Evolutionary conservation across 768 basidiomycete genomes (phyloP), one percentile per base, ranked within the genome.

Genomic region (Mycena venus): DNA sequence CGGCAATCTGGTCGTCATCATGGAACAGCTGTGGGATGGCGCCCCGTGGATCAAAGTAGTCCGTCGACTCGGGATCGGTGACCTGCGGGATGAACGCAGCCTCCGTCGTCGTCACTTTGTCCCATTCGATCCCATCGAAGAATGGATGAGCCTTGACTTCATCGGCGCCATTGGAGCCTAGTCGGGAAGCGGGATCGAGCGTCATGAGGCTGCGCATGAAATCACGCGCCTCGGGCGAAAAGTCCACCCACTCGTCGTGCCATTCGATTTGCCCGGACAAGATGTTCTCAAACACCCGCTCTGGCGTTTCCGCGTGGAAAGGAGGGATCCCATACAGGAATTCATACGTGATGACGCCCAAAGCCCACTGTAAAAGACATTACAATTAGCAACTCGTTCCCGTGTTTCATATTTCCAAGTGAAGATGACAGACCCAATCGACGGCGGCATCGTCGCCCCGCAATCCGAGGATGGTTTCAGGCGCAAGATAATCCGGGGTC

Each of bases 231-330:
- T 97, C 96, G 15, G 90, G 88, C 17, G 96, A 95, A 77, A 92
- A 92, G 68, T 97, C 95, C 21, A 97, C 86, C 88, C 93, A 96
- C 51, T 98, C 96, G 77, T 98, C 96, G 81, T 98, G 95, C 97
- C 97, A 99, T 72, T 98, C 94, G 80, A 99, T 90, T 34, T 94
- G 92, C 6, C 97, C 93, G 14, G 98, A 98, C 25, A 99, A 89
- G 79, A 99, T 99, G 81, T 99, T 99, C 85, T 98, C 97, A 79
- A 99, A 99, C 5, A 99, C 97, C 84, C 95, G 95, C 82, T 98
- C 97, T 0, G 98, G 98, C 10, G 95, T 95, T 73, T 99, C 97
- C 59, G 96, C 98, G 80, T 99, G 96, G 89, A 99, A 99, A 3
- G 98, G 98, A 31, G 98, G 98, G 38, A 97, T 91, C 4, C 98